phyloP scores from a whole-genome alignment of 495 filamentous ascomycete genomes.

The Penicillium dipodomyicola region DNA sequence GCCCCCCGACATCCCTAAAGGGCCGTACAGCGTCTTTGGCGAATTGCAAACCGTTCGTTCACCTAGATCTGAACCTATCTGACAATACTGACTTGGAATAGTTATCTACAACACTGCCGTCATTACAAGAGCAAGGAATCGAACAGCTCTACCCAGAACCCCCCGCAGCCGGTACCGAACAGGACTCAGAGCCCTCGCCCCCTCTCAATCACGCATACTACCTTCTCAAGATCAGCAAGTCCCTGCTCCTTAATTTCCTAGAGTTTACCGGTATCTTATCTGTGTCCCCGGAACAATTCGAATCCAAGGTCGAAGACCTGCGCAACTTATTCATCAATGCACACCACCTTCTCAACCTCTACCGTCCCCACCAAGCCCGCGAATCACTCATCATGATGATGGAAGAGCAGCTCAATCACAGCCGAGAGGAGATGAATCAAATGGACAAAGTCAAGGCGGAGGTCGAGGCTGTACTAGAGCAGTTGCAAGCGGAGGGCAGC shows the following conservation, averaged over 20 bases:
- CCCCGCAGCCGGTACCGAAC: slow-evolving; percentile 30
- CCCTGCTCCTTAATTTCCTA: slow-evolving; percentile 78
- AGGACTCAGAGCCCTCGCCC: slow-evolving; percentile 35
- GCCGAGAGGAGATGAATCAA: slow-evolving; percentile 72
- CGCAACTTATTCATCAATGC: slow-evolving; percentile 80
- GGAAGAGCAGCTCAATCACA: slow-evolving; percentile 78
- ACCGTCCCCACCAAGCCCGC: slow-evolving; percentile 90
- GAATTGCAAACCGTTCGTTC: slow-evolving; percentile 57
- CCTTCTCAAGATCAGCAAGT: slow-evolving; percentile 75
- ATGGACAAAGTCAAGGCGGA: slow-evolving; percentile 70
- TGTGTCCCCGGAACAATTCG: slow-evolving; percentile 56
- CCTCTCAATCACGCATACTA: slow-evolving; percentile 68
- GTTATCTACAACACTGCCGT: slow-evolving; percentile 62
- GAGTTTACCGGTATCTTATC: slow-evolving; percentile 71
- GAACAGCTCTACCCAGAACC: slow-evolving; percentile 63
- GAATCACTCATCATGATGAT: slow-evolving; percentile 88
- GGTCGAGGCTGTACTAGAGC: slow-evolving; percentile 65
- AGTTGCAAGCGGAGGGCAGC: slow-evolving; percentile 50
- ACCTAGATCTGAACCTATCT: neutral
- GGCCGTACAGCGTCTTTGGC: slow-evolving; percentile 72
- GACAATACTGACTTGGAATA: slow-evolving; percentile 14
- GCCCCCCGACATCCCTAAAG: slow-evolving; percentile 75
- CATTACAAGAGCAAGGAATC: slow-evolving; percentile 66
- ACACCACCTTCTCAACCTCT: slow-evolving; percentile 88
- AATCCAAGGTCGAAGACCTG: slow-evolving; percentile 71